A percentile compares a stretch with the other conserved stretches of the same genome.
phyloP scores from a whole-genome alignment of 176 grass and related monocot genomes.

The Avena atlantica region DNA sequence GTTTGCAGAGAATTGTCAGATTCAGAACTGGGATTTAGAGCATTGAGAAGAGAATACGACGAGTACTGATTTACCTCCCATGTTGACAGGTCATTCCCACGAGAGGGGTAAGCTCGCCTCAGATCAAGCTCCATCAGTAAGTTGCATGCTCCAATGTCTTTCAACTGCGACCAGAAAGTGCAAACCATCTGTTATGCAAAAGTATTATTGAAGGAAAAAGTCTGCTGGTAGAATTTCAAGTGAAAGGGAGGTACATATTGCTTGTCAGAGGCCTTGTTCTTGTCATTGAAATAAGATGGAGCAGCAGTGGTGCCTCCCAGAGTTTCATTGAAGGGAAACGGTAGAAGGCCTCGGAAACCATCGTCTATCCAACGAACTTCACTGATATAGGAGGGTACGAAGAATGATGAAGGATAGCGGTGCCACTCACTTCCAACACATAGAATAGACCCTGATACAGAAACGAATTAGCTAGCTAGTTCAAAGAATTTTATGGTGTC shows the following conservation, averaged over 20 bases:
- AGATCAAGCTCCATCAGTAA: slow-evolving; percentile 93
- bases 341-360: slow-evolving; percentile 91
- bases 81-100: slow-evolving; percentile 73
- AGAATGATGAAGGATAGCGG: slow-evolving; percentile 93
- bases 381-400: slow-evolving; percentile 79
- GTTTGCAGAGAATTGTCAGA: slow-evolving; percentile 19
- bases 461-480: slow-evolving; percentile 25
- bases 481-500: neutral
- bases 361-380: slow-evolving; percentile 98
- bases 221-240: neutral
- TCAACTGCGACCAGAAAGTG: slow-evolving; percentile 54
- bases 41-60: neutral
- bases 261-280: slow-evolving; percentile 78
- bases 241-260: slow-evolving; percentile 78
- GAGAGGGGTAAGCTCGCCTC: slow-evolving; percentile 74
- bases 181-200: neutral
- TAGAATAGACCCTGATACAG: slow-evolving; percentile 69
- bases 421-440: slow-evolving; percentile 98
- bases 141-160: slow-evolving; percentile 68
- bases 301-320: slow-evolving; percentile 88
- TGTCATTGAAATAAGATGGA: slow-evolving; percentile 84
- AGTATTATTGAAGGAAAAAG: slow-evolving; percentile 27
- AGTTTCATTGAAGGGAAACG: slow-evolving; percentile 91
- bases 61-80: slow-evolving; percentile 79
- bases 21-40: neutral